Percentiles rank a stretch among this genome's conserved stretches.
These are phyloP conservation scores for Pseudocercospora musae DNA, from an alignment of 2,329 filamentous ascomycete genomes.

Conservation along the genomic window DNA sequence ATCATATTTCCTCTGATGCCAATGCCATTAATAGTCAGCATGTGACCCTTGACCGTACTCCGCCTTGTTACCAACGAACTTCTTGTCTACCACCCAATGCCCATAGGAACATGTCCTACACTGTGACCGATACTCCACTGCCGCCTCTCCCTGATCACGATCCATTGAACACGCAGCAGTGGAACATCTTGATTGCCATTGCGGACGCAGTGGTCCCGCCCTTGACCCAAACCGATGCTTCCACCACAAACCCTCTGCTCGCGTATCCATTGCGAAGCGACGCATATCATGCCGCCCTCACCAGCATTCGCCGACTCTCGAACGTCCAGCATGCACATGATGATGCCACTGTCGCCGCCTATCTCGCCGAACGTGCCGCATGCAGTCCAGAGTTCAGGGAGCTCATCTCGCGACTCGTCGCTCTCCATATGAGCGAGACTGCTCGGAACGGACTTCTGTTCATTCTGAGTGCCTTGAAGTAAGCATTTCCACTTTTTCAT, in stretches of 20 bases:
- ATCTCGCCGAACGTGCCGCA: slow-evolving; percentile 35
- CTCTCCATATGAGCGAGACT: slow-evolving; percentile 48
- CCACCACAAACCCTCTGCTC: slow-evolving; percentile 24
- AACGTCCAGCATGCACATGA: slow-evolving; percentile 42
- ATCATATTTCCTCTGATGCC: too few species aligned
- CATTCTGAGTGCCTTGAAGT: slow-evolving; percentile 55
- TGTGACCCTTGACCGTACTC: not conserved
- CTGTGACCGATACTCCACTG: slow-evolving; percentile 19
- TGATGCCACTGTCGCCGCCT: slow-evolving; percentile 36
- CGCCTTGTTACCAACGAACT: not conserved
- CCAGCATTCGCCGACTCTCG: slow-evolving; percentile 45
- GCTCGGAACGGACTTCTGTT: slow-evolving; percentile 49
- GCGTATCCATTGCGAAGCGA: slow-evolving; percentile 27
- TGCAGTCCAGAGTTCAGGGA: slow-evolving; percentile 54
- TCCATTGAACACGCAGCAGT: slow-evolving; percentile 55
- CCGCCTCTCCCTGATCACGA: slow-evolving; percentile 47
- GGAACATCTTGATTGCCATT: slow-evolving; percentile 57
- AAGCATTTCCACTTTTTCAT: slow-evolving; percentile 29
- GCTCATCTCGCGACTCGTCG: slow-evolving; percentile 49
- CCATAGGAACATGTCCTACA: slow-evolving; percentile 22
- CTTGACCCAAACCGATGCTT: slow-evolving; percentile 38
- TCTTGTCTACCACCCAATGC: not conserved
- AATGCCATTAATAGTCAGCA: too few species aligned
- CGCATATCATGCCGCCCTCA: slow-evolving; percentile 50
- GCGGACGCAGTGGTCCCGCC: slow-evolving; percentile 60